Evolutionary conservation across 345 rosid species (phyloP).

Genomic region (Theobroma cacao): DNA sequence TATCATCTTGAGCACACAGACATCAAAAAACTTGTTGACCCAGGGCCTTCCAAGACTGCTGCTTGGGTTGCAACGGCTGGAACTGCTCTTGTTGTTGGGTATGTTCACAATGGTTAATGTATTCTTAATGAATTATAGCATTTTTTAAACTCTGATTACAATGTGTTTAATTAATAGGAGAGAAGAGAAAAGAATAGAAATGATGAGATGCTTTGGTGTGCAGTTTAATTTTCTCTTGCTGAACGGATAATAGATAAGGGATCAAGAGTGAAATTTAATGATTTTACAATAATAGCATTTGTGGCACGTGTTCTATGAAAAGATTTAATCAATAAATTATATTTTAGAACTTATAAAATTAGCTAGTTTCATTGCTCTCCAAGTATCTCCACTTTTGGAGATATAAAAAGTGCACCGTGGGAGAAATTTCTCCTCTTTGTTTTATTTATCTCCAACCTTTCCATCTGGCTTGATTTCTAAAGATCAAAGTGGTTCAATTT

Average conservation of each 20-base stretch:
- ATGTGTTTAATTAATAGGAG: not conserved
- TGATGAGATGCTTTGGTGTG: not conserved
- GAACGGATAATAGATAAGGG: not conserved
- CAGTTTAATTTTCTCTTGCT: not conserved
- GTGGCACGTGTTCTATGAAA: not conserved
- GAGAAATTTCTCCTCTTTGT: no score
- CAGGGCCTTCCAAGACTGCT: slow-evolving; percentile 47
- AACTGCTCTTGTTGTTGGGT: slow-evolving; percentile 83
- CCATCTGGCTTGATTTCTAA: not conserved
- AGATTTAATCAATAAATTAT: not conserved
- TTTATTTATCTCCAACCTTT: no score
- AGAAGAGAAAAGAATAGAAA: not conserved
- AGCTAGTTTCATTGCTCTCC: not conserved
- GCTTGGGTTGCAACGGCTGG: slow-evolving; percentile 70
- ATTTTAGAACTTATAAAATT: not conserved
- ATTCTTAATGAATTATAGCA: not conserved
- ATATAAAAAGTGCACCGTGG: not conserved
- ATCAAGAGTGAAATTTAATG: not conserved
- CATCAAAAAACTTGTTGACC: slow-evolving; percentile 72
- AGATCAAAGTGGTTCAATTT: not conserved
- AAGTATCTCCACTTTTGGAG: not conserved
- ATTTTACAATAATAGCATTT: not conserved
- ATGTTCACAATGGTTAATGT: slow-evolving; percentile 18
- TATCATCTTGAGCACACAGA: slow-evolving; percentile 61
- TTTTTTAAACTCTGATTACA: not conserved